Conservation (phyloP, 352 stramenopile genomes). For the Phytophthora meadii region DNA sequence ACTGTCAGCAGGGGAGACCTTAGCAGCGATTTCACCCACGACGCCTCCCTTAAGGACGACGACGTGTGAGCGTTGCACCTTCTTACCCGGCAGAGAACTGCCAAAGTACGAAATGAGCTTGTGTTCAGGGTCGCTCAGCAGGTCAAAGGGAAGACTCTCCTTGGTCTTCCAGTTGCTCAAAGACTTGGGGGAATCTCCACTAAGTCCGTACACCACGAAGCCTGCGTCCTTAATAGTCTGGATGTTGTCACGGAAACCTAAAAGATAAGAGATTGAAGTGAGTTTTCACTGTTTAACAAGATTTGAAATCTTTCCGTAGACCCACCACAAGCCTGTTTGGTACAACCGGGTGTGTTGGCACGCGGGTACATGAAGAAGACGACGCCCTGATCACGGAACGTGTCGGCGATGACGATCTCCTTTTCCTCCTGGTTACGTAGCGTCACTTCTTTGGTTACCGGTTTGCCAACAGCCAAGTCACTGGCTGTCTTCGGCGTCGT, state of each 20-base stretch:
- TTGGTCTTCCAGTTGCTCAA: conserved; percentile 85
- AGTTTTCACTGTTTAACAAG: conserved; percentile 21
- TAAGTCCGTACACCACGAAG: conserved; percentile 84
- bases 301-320: conserved; percentile 16
- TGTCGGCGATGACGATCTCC: conserved; percentile 63
- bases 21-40: conserved; percentile 79
- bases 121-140: conserved; percentile 84
- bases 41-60: conserved; percentile 82
- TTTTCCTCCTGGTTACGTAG: conserved; percentile 77
- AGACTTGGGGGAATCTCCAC: conserved; percentile 74
- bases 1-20: conserved; percentile 80
- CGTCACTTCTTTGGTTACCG: conserved; percentile 66
- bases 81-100: conserved; percentile 77
- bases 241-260: conserved; percentile 87
- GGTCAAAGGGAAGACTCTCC: conserved; percentile 78
- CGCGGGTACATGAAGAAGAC: conserved; percentile 92
- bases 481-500: conserved; percentile 53
- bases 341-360: conserved; percentile 89
- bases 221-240: conserved; percentile 82
- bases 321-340: conserved; percentile 86
- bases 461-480: conserved; percentile 61
- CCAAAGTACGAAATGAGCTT: conserved; percentile 90
- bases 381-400: conserved; percentile 79
- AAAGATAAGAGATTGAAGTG: conserved; percentile 1
- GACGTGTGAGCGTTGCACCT: conserved; percentile 88